Evolutionary conservation across 1,284 basidiomycete genomes (phyloP).

Genomic region (Kalmanozyma brasiliensis): DNA sequence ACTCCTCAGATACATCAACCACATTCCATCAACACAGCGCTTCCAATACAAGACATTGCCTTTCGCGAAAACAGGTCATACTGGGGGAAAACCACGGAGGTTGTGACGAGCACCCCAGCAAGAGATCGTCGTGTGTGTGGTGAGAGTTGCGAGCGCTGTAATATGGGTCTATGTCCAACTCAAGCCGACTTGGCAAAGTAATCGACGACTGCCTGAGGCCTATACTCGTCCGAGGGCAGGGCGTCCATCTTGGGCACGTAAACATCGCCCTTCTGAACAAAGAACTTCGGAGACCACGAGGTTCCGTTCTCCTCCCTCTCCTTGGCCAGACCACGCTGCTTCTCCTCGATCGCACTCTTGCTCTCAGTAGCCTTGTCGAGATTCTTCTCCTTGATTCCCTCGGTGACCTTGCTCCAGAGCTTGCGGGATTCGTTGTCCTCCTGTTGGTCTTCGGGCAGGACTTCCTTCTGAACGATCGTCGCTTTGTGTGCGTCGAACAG

Average conservation of each 20-base stretch:
- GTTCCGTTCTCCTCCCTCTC: constrained; percentile 80
- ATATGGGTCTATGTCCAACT: too few species aligned
- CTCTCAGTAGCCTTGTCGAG: constrained; percentile 93
- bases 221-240: constrained; percentile 44
- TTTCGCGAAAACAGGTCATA: too few species aligned
- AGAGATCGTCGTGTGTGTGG: too few species aligned
- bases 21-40: too few species aligned
- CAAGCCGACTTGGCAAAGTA: constrained; percentile 45
- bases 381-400: constrained; percentile 85
- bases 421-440: constrained; percentile 84
- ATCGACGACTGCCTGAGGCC: constrained; percentile 41
- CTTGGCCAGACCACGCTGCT: constrained; percentile 84
- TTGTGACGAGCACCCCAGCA: too few species aligned
- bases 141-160: too few species aligned
- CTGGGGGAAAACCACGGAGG: too few species aligned
- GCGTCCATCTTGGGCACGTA: constrained; percentile 61
- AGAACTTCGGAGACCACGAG: constrained; percentile 80
- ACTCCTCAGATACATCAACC: too few species aligned
- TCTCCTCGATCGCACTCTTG: constrained; percentile 91
- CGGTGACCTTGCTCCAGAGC: constrained; percentile 86
- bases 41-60: too few species aligned
- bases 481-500: constrained; percentile 84
- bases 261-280: constrained; percentile 74
- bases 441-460: constrained; percentile 85
- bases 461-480: constrained; percentile 81